Percentiles rank a stretch among this genome's conserved stretches.
phyloP scores from a whole-genome alignment of 1,284 basidiomycete genomes.

The Abortiporus biennis region DNA sequence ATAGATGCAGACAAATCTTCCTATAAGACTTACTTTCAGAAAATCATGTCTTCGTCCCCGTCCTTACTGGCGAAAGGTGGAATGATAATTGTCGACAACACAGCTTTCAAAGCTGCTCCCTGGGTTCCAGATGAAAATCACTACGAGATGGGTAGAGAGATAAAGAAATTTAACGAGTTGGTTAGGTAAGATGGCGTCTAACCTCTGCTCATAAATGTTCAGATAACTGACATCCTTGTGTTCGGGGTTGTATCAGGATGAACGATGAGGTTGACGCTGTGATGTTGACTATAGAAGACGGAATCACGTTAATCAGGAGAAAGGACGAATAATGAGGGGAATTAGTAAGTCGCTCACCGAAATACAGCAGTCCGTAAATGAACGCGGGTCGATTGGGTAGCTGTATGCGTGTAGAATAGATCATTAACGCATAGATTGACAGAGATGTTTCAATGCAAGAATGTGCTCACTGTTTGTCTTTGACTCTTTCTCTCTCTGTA shows the following conservation, averaged over 20 bases:
- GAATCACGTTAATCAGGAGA: conserved; percentile 14
- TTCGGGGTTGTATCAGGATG: no score
- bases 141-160: conserved; percentile 1
- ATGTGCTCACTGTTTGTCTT: no score
- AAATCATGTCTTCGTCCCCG: conserved; percentile 4
- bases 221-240: no score
- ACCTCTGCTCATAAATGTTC: no score
- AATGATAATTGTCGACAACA: conserved; percentile 13
- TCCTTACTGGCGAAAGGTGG: conserved; percentile 11
- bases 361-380: no score
- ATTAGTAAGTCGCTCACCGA: no score
- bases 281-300: conserved; percentile 14
- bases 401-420: no score
- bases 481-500: no score
- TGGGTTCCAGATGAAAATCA: conserved; percentile 14
- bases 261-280: conserved; percentile 14
- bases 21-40: conserved; percentile 12
- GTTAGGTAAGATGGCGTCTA: conserved; percentile 12
- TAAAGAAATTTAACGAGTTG: conserved; percentile 9
- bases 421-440: no score
- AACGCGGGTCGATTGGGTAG: no score
- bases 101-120: conserved; percentile 11
- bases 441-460: no score
- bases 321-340: conserved; percentile 13
- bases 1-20: conserved; percentile 15